A percentile compares a stretch with the other conserved stretches of the same genome.
These are phyloP conservation scores for Filobasidium uniguttulatum DNA, from an alignment of 1,284 basidiomycete genomes.

Conservation along the genomic window DNA sequence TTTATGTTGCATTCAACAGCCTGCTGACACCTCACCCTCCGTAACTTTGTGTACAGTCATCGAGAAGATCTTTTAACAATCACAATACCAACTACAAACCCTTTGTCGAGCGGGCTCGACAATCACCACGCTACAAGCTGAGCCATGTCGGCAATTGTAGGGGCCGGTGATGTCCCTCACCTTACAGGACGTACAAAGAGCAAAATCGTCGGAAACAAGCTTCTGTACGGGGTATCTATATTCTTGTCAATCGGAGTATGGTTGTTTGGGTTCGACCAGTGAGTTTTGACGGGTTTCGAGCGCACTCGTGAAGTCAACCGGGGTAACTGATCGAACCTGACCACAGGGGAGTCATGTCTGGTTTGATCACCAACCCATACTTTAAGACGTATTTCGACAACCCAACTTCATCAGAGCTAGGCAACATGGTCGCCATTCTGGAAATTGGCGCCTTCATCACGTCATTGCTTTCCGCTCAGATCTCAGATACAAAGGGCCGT, in stretches of 20 bases:
- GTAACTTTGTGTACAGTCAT: too few relatives aligned
- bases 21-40: too few relatives aligned
- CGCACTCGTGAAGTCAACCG: background rate
- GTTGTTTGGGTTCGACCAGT: constrained; percentile 47
- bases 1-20: too few relatives aligned
- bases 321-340: constrained; percentile 39
- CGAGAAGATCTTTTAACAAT: background rate
- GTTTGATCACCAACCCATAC: constrained; percentile 80
- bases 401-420: constrained; percentile 47
- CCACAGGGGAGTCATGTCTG: constrained; percentile 65
- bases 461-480: constrained; percentile 70
- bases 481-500: constrained; percentile 78
- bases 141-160: background rate
- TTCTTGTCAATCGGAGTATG: constrained; percentile 40
- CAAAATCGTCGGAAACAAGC: constrained; percentile 61
- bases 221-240: constrained; percentile 43
- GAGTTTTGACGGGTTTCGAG: background rate
- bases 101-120: background rate
- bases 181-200: constrained; percentile 12
- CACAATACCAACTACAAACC: background rate
- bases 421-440: constrained; percentile 70
- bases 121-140: background rate
- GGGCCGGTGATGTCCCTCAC: background rate
- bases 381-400: constrained; percentile 65
- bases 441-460: constrained; percentile 89